These are phyloP conservation scores for Claviceps monticola DNA, from an alignment of 2,329 filamentous ascomycete genomes.

Conservation along the genomic window DNA sequence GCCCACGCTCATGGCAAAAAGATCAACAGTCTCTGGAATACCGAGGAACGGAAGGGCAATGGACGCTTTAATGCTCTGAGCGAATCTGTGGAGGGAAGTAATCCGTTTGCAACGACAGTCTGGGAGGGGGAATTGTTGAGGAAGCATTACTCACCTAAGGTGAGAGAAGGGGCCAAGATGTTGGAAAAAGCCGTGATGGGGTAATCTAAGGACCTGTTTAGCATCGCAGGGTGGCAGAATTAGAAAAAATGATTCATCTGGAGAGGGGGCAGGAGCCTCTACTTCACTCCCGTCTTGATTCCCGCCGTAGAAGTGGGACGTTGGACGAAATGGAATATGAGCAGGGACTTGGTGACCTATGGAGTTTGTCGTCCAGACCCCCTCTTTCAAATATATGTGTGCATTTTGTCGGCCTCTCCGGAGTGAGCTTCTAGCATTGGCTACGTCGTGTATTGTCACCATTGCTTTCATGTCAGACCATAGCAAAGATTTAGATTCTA, in stretches of 20 bases:
- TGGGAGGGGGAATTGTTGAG: constrained; percentile 88
- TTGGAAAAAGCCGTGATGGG: constrained; percentile 51
- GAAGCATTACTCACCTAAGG: constrained; percentile 74
- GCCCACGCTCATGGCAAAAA: constrained; percentile 71
- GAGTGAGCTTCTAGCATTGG: not conserved
- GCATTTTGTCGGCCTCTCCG: not conserved
- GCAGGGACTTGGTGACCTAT: not conserved
- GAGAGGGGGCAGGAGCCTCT: no score
- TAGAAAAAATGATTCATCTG: no score
- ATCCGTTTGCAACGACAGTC: constrained; percentile 77
- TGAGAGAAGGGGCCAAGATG: constrained; percentile 58
- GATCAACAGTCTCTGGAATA: constrained; percentile 79
- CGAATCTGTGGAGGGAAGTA: constrained; percentile 67
- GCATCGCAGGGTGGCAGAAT: no score
- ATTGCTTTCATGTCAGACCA: not conserved
- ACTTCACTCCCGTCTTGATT: not conserved
- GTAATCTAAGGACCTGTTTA: constrained; percentile 8
- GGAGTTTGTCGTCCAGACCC: not conserved
- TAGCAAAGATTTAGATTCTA: not conserved
- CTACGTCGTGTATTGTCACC: not conserved
- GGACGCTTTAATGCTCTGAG: constrained; percentile 67
- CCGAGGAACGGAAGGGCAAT: constrained; percentile 84
- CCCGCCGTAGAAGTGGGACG: not conserved
- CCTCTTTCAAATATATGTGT: not conserved
- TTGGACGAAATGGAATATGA: not conserved